Evolutionary conservation across 2,329 filamentous ascomycete species (phyloP).

Genomic region (Colletotrichum sp.): DNA sequence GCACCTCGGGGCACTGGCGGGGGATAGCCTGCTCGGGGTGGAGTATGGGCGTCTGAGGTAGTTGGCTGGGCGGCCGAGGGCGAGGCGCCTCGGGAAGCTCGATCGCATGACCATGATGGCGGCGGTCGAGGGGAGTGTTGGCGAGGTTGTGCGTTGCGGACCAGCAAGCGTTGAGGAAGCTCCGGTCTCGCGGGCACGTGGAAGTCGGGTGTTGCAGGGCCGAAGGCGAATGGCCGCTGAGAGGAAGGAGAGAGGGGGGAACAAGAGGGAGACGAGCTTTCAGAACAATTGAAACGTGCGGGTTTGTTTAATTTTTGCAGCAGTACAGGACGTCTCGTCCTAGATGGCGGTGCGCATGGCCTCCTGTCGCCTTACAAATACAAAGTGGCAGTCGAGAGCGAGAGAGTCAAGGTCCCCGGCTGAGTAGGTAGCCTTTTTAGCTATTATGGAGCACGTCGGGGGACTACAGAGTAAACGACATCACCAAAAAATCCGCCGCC

Average conservation of each 20-base stretch:
- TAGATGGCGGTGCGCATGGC: conserved; percentile 11
- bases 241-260: neutral
- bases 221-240: neutral
- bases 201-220: neutral
- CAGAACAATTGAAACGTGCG: neutral
- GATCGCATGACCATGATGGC: conserved; percentile 45
- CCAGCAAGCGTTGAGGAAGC: neutral
- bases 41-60: conserved; percentile 29
- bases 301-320: neutral
- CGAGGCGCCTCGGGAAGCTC: conserved; percentile 42
- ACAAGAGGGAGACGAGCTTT: neutral
- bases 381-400: neutral
- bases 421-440: neutral
- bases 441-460: conserved; percentile 11
- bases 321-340: conserved; percentile 1
- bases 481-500: conserved; percentile 12
- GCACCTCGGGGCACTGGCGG: conserved; percentile 15
- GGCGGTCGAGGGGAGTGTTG: neutral
- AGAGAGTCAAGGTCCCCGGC: neutral
- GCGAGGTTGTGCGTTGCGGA: neutral
- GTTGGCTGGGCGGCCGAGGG: conserved; percentile 38
- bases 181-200: conserved; percentile 2
- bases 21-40: conserved; percentile 21
- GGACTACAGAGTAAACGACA: conserved; percentile 11
- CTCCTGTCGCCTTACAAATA: conserved; percentile 21